Conservation (phyloP, 495 filamentous ascomycete species). For the Daldinia grandis region DNA sequence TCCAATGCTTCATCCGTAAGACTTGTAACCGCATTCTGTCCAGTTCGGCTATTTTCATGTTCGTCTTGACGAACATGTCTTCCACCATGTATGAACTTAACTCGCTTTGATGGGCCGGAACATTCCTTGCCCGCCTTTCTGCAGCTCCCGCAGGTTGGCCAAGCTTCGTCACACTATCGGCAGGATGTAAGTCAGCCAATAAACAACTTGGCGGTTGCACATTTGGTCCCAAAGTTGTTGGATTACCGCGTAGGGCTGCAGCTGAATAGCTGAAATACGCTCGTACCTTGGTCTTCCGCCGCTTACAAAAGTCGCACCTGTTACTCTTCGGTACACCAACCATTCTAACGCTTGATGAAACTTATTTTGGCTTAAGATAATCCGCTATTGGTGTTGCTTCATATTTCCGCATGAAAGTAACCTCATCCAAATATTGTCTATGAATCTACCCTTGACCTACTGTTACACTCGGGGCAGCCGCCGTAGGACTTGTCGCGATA, state of each 20-base stretch:
- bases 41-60: background rate
- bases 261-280: background rate
- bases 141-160: constrained; percentile 33
- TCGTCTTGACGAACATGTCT: constrained; percentile 6
- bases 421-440: background rate
- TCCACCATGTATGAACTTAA: constrained; percentile 29
- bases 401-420: background rate
- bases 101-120: constrained; percentile 24
- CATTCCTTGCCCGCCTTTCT: constrained; percentile 26
- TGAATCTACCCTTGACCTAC: background rate
- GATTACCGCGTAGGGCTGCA: background rate
- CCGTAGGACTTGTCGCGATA: background rate
- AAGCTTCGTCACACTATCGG: constrained; percentile 28
- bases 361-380: background rate
- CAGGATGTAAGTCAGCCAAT: constrained; percentile 14
- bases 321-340: constrained; percentile 34
- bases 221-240: background rate
- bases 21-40: background rate
- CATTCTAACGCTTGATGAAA: constrained; percentile 21
- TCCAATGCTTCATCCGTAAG: background rate
- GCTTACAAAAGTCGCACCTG: constrained; percentile 29
- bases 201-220: background rate
- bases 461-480: background rate
- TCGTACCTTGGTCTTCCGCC: constrained; percentile 31
- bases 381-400: background rate